Base-by-base conservation (phyloP, 2,329 filamentous ascomycete species). In the Clarireedia sp. region DNA sequence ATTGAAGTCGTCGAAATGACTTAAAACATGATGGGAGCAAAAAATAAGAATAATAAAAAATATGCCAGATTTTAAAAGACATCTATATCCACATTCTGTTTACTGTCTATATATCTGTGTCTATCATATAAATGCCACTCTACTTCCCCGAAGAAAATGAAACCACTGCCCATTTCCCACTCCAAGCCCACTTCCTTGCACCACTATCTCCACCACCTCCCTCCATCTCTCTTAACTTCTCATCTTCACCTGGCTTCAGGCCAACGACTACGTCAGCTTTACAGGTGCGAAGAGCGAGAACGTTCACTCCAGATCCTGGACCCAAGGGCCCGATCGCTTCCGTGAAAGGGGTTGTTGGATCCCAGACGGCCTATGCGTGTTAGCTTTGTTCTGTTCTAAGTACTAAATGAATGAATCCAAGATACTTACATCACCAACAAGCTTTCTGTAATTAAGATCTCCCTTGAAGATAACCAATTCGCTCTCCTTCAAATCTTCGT, bases 391-490 rank as follows among this genome's bases (percentile, higher is more conserved):
- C 10, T 10, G 23, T 23, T 23, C 17, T n/a, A 26, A 43, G 17
- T 19, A 14, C 3, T 7, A 52, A 63, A 57, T 19, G 59, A 45
- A 43, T 5, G 38, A 37, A 12, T 19, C 43, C 23, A 33, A 38
- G 53, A 14, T 17, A 75, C 86, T 75, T 74, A 92, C 90, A 76
- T 99, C 94, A 48, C 83, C 87, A 29, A 87, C 90, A 62, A 99
- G 72, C 72, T 99, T 99, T 59, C 94, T 79, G 72, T 97, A 99
- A 74, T 99, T 99, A 63, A 99, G 70, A 69, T 99, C 94, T 2
- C 94, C 94, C 76, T 99, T 99, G 77, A 97, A 97, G 55, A 99
- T 83, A 12, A 96, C 89, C 17, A 99, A 76, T 70, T 96, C 89
- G 62, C 87, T 89, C 59, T 82, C 74, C 74, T 90, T 86, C 55